Evolutionary conservation across 2,329 filamentous ascomycete genomes (phyloP), one percentile per base, ranked within the genome.

Genomic region (Cadophora malorum): DNA sequence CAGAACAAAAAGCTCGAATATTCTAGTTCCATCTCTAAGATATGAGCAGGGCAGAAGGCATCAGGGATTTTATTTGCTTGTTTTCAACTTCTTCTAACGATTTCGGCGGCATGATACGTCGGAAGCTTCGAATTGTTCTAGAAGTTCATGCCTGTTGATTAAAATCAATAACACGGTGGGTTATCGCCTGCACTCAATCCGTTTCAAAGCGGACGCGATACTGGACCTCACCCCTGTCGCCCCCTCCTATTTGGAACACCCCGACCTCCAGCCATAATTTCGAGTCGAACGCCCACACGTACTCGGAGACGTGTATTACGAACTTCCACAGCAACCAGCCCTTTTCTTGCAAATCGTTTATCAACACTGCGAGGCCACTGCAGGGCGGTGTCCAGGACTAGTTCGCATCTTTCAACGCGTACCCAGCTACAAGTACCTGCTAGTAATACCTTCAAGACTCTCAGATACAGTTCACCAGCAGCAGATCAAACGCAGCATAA

Each of bases 241-340:
- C 62, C 64, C 62, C 64, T 62, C 64, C 58, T 61, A 65, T 65
- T 55, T 62, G 61, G 53, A 67, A 65, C 69, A 28, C 53, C 61
- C 28, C 47, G 65, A 65, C 69, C 35, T 60, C 63, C 49, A 58
- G 41, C 49, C 58, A 45, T 56, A 60, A 67, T 53, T 70, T 67
- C 66, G 56, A 70, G 65, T 67, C 66, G 56, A 70, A 66, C 52
- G 16, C 16, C 21, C 38, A 38, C 31, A 53, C 31, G 38, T 31
- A 66, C 62, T 63, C 63, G 53, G 66, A 60, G 58, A 59, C 64
- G 28, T 64, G 69, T 70, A 67, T 72, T 70, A 71, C 68, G 63
- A 71, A 56, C 68, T 67, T 67, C 71, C 68, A 70, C 63, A 68
- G 70, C 72, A 73, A 73, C 74, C 69, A 60, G 1, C 41, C 47